Evolutionary conservation across 2,329 filamentous ascomycete genomes (phyloP).

Genomic region (Nannizziopsis barbatae): DNA sequence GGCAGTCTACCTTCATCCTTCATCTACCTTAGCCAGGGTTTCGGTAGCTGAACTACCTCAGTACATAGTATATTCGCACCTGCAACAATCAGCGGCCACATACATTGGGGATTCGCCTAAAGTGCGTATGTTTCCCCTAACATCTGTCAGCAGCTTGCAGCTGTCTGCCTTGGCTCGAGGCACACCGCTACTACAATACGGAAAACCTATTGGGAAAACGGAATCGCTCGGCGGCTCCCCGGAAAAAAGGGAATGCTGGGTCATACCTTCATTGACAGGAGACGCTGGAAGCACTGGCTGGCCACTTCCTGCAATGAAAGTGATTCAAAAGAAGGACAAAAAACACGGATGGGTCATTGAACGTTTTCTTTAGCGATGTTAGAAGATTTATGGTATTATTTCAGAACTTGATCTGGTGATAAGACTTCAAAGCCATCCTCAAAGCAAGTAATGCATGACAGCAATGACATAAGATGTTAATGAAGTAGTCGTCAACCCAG

Average conservation of each 20-base stretch:
- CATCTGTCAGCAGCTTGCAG: conserved; percentile 63
- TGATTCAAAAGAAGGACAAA: conserved; percentile 63
- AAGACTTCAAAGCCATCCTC: background rate
- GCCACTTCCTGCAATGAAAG: conserved; percentile 75
- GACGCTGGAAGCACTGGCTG: conserved; percentile 59
- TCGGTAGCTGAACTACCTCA: conserved; percentile 64
- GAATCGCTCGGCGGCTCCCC: conserved; percentile 38
- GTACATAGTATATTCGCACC: conserved; percentile 76
- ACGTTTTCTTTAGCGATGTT: conserved; percentile 29
- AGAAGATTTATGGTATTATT: background rate
- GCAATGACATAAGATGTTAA: background rate
- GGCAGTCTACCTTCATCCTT: conserved; percentile 78
- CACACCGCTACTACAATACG: conserved; percentile 71
- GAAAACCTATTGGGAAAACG: conserved; percentile 84
- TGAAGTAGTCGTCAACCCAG: background rate
- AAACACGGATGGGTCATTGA: conserved; percentile 67
- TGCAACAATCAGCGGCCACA: conserved; percentile 56
- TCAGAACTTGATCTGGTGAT: background rate
- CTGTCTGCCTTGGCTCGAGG: conserved; percentile 69
- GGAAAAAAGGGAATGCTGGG: conserved; percentile 63
- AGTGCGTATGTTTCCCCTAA: conserved; percentile 80
- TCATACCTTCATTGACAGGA: conserved; percentile 67
- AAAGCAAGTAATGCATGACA: background rate
- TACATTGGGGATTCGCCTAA: conserved; percentile 51
- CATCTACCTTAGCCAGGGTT: conserved; percentile 63